Evolutionary conservation across 441 rosid species (phyloP), one percentile per base, ranked within the genome.

Genomic region (Euphorbia neoarborescens): DNA sequence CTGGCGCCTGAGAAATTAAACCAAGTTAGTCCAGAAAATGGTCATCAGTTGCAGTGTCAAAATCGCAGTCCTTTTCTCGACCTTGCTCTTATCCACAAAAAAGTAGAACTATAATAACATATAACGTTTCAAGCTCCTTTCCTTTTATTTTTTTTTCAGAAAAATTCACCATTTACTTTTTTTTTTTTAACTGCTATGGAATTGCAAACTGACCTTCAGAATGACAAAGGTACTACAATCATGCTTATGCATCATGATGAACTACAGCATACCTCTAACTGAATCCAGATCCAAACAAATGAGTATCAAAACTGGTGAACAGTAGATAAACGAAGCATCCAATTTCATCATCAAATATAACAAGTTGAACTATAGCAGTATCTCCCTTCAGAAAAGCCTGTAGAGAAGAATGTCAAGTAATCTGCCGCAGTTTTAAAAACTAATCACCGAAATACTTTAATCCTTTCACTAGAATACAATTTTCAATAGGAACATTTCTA

Each of bases 321-420:
- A 76, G 87, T 79, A 82, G 90, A 79, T 83, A 81, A 81, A 89
- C 37, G 82, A 82, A 65, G 80, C 89, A 80, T 76, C 86, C 84
- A 87, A 81, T 83, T 80, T 83, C 84, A 84, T 81, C 86, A 89
- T 85, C 89, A 89, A 78, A 81, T 80, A 83, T 84, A 83, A 88
- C 82, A 84, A 82, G 83, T 81, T 79, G 85, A 83, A 82, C 58
- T 81, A 88, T 78, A 87, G 88, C 89, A 82, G 83, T 86, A 85
- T 85, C 96, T 84, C 85, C 96, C 96, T 84, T 88, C 87, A 80
- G 90, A 80, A 77, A 83, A 83, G 79, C 97, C 96, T 86, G 96
- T 86, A 86, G 87, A 88, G 80, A 84, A 88, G 84, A 88, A 85
- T 78, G 89, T 84, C 87, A 85, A 75, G 84, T 76, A 86, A 85